Conservation (phyloP, 208 protist species). For the Phytomonas sp. region DNA sequence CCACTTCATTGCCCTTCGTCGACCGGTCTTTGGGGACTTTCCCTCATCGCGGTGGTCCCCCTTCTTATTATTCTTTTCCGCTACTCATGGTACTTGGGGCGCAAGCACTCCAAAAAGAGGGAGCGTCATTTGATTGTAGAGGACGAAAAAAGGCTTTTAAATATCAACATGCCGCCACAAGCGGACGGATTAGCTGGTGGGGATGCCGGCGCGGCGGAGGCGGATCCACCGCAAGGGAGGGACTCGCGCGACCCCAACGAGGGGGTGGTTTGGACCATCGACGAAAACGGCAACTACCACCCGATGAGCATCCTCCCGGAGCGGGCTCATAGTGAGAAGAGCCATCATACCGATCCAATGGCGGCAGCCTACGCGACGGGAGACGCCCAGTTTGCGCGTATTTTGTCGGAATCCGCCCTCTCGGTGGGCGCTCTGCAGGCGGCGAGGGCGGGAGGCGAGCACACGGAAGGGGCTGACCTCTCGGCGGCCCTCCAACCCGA, state of each 20-base stretch:
- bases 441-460: background rate
- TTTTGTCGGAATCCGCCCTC: background rate
- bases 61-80: conserved; percentile 35
- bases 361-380: background rate
- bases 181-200: background rate
- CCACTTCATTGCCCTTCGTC: conserved; percentile 21
- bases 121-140: conserved; percentile 37
- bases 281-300: conserved; percentile 56
- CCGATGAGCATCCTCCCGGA: conserved; percentile 12
- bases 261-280: conserved; percentile 26
- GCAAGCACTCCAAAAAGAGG: conserved; percentile 37
- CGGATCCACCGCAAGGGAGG: conserved; percentile 8
- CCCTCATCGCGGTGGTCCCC: conserved; percentile 37
- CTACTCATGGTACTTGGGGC: conserved; percentile 48
- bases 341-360: background rate
- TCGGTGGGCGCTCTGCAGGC: conserved; percentile 1
- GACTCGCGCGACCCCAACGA: background rate
- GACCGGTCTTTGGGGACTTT: conserved; percentile 51
- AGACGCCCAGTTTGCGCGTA: background rate
- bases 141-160: conserved; percentile 55
- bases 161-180: conserved; percentile 22
- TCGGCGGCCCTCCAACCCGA: conserved; percentile 3
- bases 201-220: conserved; percentile 9
- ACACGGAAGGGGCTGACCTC: background rate
- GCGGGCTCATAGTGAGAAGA: conserved; percentile 8